Evolutionary conservation across 2,329 filamentous ascomycete genomes (phyloP).

Genomic region (Tetracladium maxilliforme): DNA sequence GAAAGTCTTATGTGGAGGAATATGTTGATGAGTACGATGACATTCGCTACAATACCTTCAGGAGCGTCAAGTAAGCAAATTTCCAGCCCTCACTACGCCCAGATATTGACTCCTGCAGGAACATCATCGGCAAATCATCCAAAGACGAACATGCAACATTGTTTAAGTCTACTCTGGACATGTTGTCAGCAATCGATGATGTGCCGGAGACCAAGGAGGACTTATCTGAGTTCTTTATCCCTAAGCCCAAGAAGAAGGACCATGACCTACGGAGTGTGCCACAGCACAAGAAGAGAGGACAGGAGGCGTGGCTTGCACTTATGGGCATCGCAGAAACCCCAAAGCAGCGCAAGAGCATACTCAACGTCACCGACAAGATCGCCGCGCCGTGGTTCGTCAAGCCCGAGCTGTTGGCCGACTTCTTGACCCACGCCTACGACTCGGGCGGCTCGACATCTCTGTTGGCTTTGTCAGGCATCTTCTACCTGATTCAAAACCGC

Average conservation of each 20-base stretch:
- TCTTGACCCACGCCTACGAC: slow-evolving; percentile 88
- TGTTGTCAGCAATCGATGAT: slow-evolving; percentile 53
- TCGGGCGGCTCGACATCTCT: slow-evolving; percentile 75
- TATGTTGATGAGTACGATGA: slow-evolving; percentile 74
- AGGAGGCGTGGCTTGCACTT: slow-evolving; percentile 75
- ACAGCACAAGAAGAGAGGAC: slow-evolving; percentile 65
- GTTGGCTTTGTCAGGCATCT: slow-evolving; percentile 80
- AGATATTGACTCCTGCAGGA: slow-evolving; percentile 18
- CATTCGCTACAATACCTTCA: slow-evolving; percentile 69
- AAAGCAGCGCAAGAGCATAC: slow-evolving; percentile 64
- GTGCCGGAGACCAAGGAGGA: slow-evolving; percentile 54
- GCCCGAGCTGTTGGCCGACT: slow-evolving; percentile 86
- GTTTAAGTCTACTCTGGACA: slow-evolving; percentile 41
- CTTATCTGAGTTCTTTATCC: slow-evolving; percentile 53
- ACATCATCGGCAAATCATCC: too few species aligned
- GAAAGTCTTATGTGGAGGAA: slow-evolving; percentile 61
- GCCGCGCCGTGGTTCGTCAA: slow-evolving; percentile 84
- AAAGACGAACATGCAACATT: too few species aligned
- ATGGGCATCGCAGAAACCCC: slow-evolving; percentile 53
- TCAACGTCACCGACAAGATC: slow-evolving; percentile 59
- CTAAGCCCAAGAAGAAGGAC: slow-evolving; percentile 49
- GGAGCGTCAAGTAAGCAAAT: slow-evolving; percentile 49
- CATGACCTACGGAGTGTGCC: slow-evolving; percentile 49
- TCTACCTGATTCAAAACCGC: slow-evolving; percentile 83
- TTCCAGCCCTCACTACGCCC: slow-evolving; percentile 2